These are phyloP conservation scores for Gaillardinia entomophila DNA, from an alignment of 805 yeast species.

Conservation along the genomic window DNA sequence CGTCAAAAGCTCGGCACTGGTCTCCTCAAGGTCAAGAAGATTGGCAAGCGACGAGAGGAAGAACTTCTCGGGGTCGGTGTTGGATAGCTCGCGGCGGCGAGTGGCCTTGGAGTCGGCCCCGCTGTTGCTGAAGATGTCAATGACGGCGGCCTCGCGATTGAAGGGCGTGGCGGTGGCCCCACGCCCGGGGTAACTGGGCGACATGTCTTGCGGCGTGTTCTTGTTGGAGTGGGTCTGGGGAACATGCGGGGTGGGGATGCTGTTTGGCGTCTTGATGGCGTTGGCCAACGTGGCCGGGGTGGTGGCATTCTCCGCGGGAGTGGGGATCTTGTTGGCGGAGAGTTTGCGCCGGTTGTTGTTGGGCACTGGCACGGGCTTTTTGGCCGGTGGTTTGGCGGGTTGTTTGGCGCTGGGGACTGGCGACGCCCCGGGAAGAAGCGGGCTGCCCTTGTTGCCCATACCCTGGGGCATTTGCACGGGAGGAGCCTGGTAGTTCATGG, in stretches of 20 bases:
- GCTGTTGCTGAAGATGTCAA: conserved; percentile 17
- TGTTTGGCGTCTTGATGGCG: conserved; percentile 39
- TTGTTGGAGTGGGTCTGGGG: conserved; percentile 30
- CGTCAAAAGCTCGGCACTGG: conserved; percentile 21
- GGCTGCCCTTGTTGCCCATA: conserved; percentile 15
- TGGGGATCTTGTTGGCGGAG: conserved; percentile 24
- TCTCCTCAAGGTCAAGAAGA: conserved; percentile 40
- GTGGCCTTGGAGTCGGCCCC: conserved; percentile 36
- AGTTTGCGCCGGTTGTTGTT: conserved; percentile 12
- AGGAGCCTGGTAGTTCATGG: not conserved
- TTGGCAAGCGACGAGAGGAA: conserved; percentile 48
- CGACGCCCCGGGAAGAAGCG: conserved; percentile 17
- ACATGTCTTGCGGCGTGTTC: conserved; percentile 35
- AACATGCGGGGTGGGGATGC: conserved; percentile 38
- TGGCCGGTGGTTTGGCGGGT: conserved; percentile 1
- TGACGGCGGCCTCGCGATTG: conserved; percentile 3
- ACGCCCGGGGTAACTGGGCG: conserved; percentile 21
- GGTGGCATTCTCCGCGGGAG: conserved; percentile 24
- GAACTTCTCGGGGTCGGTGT: conserved; percentile 41
- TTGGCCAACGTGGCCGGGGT: conserved; percentile 34
- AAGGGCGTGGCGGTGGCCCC: conserved; percentile 3
- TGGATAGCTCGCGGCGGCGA: conserved; percentile 42
- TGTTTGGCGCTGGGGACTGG: conserved; percentile 7
- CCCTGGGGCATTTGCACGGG: not conserved
- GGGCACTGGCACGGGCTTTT: conserved; percentile 6